Conservation (phyloP, 208 protist genomes). For the Leishmania lainsoni region DNA sequence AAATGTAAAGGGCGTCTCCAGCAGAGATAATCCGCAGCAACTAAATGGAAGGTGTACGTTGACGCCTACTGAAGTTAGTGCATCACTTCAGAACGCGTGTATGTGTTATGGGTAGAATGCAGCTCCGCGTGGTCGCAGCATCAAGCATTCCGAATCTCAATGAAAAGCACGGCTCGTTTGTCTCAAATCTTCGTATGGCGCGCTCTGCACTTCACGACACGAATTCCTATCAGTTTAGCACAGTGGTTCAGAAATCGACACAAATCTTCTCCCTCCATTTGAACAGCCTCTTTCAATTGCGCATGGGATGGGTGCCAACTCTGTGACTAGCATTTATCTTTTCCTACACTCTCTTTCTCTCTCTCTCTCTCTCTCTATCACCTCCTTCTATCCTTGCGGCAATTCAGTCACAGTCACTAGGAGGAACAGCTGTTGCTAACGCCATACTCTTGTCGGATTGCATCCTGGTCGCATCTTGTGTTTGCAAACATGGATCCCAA, state of each 20-base stretch:
- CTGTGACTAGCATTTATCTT: neutral
- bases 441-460: neutral
- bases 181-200: neutral
- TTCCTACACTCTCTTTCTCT: neutral
- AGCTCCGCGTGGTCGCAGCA: neutral
- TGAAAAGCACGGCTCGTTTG: neutral
- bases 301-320: neutral
- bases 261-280: too few species aligned
- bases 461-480: neutral
- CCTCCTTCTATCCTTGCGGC: neutral
- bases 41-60: neutral
- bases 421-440: neutral
- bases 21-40: neutral
- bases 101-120: neutral
- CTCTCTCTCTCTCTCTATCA: neutral
- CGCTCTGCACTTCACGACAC: neutral
- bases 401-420: neutral
- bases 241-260: too few species aligned
- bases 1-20: neutral
- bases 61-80: neutral
- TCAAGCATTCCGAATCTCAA: neutral
- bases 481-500: slow-evolving; percentile 9
- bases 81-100: neutral
- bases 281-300: neutral
- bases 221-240: neutral